These are phyloP conservation scores for Lobosporangium transversale DNA, from an alignment of 192 early-diverging fungal species.

Conservation along the genomic window DNA sequence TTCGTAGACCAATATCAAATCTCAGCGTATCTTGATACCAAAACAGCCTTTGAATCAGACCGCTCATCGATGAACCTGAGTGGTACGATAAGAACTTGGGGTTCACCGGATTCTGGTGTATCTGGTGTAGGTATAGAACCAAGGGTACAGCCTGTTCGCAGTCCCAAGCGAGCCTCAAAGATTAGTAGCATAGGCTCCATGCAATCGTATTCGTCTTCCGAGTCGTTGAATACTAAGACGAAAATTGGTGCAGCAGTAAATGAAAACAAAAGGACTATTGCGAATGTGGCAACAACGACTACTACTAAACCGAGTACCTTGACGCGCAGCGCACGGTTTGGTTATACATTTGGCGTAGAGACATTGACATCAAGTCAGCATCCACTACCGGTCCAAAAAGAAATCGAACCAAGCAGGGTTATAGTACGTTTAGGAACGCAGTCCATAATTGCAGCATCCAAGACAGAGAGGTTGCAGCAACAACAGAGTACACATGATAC, in stretches of 20 bases:
- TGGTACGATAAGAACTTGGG: too few species aligned
- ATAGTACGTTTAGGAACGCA: slow-evolving; percentile 23
- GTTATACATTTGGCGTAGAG: not conserved
- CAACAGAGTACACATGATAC: not conserved
- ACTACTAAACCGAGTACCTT: not conserved
- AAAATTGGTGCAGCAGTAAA: too few species aligned
- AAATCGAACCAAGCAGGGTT: slow-evolving; percentile 22
- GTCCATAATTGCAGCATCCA: slow-evolving; percentile 22
- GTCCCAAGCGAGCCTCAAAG: too few species aligned
- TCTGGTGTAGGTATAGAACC: too few species aligned
- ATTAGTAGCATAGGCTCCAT: slow-evolving; percentile 28
- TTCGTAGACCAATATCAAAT: too few species aligned
- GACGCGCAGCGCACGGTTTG: not conserved
- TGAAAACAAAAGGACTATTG: too few species aligned
- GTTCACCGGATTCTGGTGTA: too few species aligned
- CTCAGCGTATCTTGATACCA: not conserved
- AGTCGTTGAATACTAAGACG: slow-evolving; percentile 18
- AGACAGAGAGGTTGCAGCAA: slow-evolving; percentile 18
- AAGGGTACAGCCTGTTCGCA: too few species aligned
- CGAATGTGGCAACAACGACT: not conserved
- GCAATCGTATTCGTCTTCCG: slow-evolving; percentile 17
- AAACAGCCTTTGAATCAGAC: slow-evolving; percentile 1
- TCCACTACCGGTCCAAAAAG: slow-evolving; percentile 7
- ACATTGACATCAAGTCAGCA: not conserved
- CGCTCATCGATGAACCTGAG: too few species aligned